phyloP scores from a whole-genome alignment of 139 green algal genomes.

The Haematococcus lacustris region DNA sequence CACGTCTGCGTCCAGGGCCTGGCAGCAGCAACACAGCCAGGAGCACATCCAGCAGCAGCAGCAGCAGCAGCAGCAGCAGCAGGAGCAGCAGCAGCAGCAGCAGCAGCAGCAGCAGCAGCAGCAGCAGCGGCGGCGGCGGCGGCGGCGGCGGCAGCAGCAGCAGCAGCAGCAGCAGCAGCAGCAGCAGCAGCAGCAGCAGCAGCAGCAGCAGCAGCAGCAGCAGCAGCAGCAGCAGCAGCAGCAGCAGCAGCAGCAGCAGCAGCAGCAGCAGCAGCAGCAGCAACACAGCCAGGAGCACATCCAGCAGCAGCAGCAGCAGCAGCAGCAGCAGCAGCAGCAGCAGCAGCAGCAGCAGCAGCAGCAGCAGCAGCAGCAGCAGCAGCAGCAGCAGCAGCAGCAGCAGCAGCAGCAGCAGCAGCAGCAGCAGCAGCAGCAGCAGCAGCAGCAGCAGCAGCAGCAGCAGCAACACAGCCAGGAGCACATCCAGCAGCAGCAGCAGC shows the following conservation, averaged over 20 bases:
- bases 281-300: too few species aligned
- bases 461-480: too few species aligned
- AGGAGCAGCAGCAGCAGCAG: not conserved
- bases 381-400: not conserved
- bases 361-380: slow-evolving; percentile 18
- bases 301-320: too few species aligned
- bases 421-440: not conserved
- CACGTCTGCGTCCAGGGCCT: slow-evolving; percentile 83
- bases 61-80: slow-evolving; percentile 7
- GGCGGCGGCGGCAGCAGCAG: slow-evolving; percentile 1
- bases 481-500: too few species aligned
- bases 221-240: slow-evolving; percentile 1
- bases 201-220: slow-evolving; percentile 17
- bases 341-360: slow-evolving; percentile 11
- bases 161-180: slow-evolving; percentile 5
- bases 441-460: slow-evolving; percentile 6
- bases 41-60: slow-evolving; percentile 1
- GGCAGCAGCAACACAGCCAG: slow-evolving; percentile 1
- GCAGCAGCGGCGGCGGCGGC: not conserved
- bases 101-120: slow-evolving; percentile 9
- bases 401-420: slow-evolving; percentile 4
- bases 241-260: not conserved
- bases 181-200: slow-evolving; percentile 4
- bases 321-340: too few species aligned
- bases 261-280: not conserved